Base-by-base conservation (phyloP, 1,284 basidiomycete species). In the Fistulina hepatica region DNA sequence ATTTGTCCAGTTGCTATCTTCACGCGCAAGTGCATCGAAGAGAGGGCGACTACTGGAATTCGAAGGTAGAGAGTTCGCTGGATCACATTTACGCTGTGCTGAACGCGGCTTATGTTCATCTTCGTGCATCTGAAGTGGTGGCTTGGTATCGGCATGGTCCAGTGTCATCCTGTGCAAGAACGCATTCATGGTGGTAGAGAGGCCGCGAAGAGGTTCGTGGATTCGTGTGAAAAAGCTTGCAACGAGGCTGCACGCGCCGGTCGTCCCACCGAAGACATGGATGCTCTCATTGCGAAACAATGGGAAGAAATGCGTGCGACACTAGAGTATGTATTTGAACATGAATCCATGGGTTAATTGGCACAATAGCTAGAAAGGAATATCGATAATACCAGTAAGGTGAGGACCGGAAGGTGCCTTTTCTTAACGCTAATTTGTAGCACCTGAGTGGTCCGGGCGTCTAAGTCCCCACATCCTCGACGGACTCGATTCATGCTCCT, bases 11-110 rank as follows among this genome's bases (percentile, higher is more conserved):
- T 23, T 34, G 20, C 26, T 39, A 39, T 25, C 21, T 39, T n/a
- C 37, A 39, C 26, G 30, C 32, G 31, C 37, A 39, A 19, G 12
- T 39, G 30, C 37, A 39, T 24, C 25, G 37, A 7, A 15, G 37
- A 5, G 37, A 39, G 10, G 37, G 37, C 6, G 37, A 39, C 22
- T 39, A 39, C 5, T 39, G 31, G 37, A 39, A 39, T 16, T 39
- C 37, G n/a, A 39, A 39, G 37, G 37, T 39, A 21, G n/a, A 16
- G 27, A 12, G 30, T 23, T 13, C 5, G n/a, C n/a, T n/a, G n/a
- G n/a, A n/a, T n/a, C n/a, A n/a, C n/a, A n/a, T 6, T 38, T 4
- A 8, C 3, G 12, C 32, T 22, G 12, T 16, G 13, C 9, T 24
- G 12, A 7, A 20, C 4, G n/a, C 19, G 9, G 9, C 10, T 38